Evolutionary conservation across 768 basidiomycete species (phyloP).

Genomic region (Russula olivacea): DNA sequence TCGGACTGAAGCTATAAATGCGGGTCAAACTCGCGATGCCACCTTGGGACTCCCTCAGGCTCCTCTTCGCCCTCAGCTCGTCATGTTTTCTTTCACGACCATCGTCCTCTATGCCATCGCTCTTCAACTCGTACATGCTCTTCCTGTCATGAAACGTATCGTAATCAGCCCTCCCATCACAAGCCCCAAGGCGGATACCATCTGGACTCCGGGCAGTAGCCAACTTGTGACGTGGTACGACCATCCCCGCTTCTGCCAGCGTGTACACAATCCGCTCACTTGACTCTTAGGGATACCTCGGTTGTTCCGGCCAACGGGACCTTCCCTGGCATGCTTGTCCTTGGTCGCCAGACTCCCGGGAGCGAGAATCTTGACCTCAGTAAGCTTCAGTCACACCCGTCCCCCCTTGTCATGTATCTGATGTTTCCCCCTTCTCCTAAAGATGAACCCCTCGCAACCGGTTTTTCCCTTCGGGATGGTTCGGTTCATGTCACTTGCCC

Average conservation of each 20-base stretch:
- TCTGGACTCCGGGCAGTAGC: conserved; percentile 37
- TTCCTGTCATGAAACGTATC: conserved; percentile 17
- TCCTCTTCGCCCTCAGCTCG: neutral
- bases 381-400: conserved; percentile 29
- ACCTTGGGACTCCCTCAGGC: neutral
- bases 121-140: conserved; percentile 12
- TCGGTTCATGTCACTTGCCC: conserved; percentile 39
- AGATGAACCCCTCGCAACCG: conserved; percentile 42
- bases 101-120: conserved; percentile 7
- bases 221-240: conserved; percentile 42
- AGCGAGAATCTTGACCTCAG: conserved; percentile 45
- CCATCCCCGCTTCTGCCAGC: conserved; percentile 3
- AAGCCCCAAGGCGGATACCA: conserved; percentile 30
- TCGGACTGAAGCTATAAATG: neutral
- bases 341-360: conserved; percentile 38
- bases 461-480: conserved; percentile 39
- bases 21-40: neutral
- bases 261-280: neutral
- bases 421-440: neutral
- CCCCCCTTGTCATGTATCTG: neutral
- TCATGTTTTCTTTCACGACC: conserved; percentile 5
- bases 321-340: conserved; percentile 39
- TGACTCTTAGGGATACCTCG: conserved; percentile 25
- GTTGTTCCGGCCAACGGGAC: conserved; percentile 37
- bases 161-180: conserved; percentile 36